phyloP scores from a whole-genome alignment of 2,329 filamentous ascomycete species.

The Allantophomopsis cytisporea region DNA sequence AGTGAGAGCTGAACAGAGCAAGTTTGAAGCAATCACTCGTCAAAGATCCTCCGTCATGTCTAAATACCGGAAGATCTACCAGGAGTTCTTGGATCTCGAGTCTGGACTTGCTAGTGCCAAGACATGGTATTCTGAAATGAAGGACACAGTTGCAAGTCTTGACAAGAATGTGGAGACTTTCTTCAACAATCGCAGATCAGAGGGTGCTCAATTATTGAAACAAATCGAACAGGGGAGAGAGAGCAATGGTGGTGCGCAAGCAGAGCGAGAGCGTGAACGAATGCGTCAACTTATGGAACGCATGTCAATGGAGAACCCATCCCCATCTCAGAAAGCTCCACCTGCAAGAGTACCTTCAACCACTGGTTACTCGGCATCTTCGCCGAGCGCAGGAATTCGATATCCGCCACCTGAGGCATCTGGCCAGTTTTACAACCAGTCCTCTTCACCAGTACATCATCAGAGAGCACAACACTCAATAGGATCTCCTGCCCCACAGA shows the following conservation, averaged over 20 bases:
- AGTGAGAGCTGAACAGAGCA: constrained; percentile 85
- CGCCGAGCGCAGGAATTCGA: constrained; percentile 19
- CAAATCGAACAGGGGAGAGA: constrained; percentile 44
- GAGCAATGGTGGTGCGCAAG: constrained; percentile 15
- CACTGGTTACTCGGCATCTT: constrained; percentile 19
- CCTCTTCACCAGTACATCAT: constrained; percentile 32
- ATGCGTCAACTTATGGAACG: constrained; percentile 86
- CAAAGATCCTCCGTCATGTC: constrained; percentile 71
- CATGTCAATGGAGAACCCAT: constrained; percentile 67
- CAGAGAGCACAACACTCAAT: constrained; percentile 6
- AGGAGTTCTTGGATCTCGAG: constrained; percentile 82
- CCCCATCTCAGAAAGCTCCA: constrained; percentile 14
- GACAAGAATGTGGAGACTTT: constrained; percentile 96
- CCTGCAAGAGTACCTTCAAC: constrained; percentile 25
- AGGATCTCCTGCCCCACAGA: constrained; percentile 18
- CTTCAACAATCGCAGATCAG: constrained; percentile 83
- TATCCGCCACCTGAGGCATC: constrained; percentile 41
- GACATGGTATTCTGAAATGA: constrained; percentile 92
- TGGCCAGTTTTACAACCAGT: constrained; percentile 45
- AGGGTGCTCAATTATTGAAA: constrained; percentile 78
- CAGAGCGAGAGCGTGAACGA: constrained; percentile 76
- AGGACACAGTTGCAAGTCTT: constrained; percentile 80
- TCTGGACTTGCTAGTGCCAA: constrained; percentile 80
- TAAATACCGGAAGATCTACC: constrained; percentile 82
- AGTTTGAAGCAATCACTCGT: constrained; percentile 79